Conservation (phyloP, 306 rosid genomes). For the Dryas octopetala region DNA sequence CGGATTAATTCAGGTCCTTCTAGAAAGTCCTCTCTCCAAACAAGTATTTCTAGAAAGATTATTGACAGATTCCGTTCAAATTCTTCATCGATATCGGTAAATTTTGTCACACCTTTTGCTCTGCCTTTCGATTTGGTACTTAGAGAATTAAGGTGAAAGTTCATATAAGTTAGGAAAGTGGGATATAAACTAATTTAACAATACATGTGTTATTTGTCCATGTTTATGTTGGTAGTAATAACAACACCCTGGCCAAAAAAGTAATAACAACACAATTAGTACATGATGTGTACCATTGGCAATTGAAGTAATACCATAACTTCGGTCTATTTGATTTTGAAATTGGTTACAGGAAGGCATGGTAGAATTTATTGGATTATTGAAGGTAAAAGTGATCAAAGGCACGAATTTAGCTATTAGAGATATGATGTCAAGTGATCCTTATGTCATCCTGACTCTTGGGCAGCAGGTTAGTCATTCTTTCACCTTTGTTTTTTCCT, state of each 20-base stretch:
- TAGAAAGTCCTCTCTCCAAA: constrained; percentile 43
- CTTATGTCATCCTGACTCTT: constrained; percentile 83
- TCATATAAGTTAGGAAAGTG: neutral
- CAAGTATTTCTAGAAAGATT: constrained; percentile 56
- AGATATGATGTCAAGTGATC: constrained; percentile 97
- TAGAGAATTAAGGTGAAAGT: constrained; percentile 10
- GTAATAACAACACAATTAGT: neutral
- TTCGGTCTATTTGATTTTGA: constrained; percentile 37
- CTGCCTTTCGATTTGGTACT: constrained; percentile 25
- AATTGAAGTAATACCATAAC: neutral
- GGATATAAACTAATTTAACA: constrained; percentile 6
- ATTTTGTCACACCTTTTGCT: constrained; percentile 20
- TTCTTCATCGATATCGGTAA: constrained; percentile 59
- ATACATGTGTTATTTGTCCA: neutral
- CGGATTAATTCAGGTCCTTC: constrained; percentile 64
- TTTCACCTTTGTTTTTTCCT: constrained; percentile 15
- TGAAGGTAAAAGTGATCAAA: constrained; percentile 85
- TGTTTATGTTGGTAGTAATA: constrained; percentile 2
- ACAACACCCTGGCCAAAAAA: neutral
- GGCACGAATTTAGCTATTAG: constrained; percentile 91
- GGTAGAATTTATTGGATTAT: constrained; percentile 88
- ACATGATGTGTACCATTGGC: neutral
- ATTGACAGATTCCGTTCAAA: constrained; percentile 56
- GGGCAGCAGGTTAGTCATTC: constrained; percentile 74
- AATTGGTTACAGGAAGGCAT: constrained; percentile 73